Base-by-base conservation (phyloP, 768 basidiomycete genomes). In the Mycena galericulata region DNA sequence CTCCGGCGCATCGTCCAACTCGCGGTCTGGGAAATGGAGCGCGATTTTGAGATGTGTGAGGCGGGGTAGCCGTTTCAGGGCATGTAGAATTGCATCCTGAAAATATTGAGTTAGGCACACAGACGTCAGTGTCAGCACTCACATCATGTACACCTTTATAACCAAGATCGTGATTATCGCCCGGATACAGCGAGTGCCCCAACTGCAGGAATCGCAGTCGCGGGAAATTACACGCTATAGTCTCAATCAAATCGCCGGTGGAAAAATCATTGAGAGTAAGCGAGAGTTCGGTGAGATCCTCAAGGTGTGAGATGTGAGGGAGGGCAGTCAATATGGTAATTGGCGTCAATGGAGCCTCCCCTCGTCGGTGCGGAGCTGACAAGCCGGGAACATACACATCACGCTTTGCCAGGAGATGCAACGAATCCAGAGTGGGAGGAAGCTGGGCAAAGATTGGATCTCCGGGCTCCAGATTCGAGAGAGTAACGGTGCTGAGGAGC, bases 361-460 rank as follows among this genome's bases (percentile, higher is more conserved):
- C 49, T 17, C 47, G 20, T 24, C n/a, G 27, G 5, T 36, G 26
- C 61, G 4, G 15, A 5, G 61, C 38, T 1, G 29, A 30, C 15
- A 26, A 36, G 4, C 20, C 50, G 4, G 50, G 61, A 1, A 18
- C 2, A n/a, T 62, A 51, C 7, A 24, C 4, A 22, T 62, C 61
- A 24, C 17, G 12, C 36, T 43, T 50, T 4, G 61, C 61, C n/a
- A 38, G 14, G 6, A 62, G 49, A 62, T 62, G 61, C 18, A 62
- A 18, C 2, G 61, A 53, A 24, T 22, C 22, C 4, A 62, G 24
- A 7, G 26, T 10, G 11, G 10, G 12, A 4, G 50, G 61, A 22
- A 62, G 50, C 27, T 62, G 61, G 2, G 36, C 40, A 20, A 62
- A 62, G 6, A 62, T 62, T 11, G 61, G 61, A 34, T 62, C 61